These are phyloP conservation scores for Psidium friedrichsthalianum DNA, from an alignment of 345 rosid genomes.

Conservation along the genomic window DNA sequence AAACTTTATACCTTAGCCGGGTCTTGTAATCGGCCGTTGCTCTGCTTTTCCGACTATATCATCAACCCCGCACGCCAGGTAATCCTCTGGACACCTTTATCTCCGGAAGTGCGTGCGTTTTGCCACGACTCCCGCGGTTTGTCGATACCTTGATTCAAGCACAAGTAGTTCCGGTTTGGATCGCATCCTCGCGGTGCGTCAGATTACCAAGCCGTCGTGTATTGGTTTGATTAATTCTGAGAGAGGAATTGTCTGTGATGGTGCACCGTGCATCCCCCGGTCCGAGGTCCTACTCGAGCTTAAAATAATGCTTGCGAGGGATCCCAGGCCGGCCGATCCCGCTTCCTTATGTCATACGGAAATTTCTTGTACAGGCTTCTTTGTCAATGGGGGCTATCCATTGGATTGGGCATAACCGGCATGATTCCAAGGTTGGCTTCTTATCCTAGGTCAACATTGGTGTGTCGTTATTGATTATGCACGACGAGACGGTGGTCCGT, in stretches of 20 bases:
- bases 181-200: constrained; percentile 6
- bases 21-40: constrained; percentile 3
- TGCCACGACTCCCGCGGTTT: neutral
- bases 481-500: constrained; percentile 12
- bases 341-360: constrained; percentile 5
- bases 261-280: no score
- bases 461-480: constrained; percentile 8
- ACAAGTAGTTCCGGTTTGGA: constrained; percentile 7
- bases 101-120: neutral
- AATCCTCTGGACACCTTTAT: constrained; percentile 9
- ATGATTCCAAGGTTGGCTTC: neutral
- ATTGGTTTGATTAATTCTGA: constrained; percentile 3
- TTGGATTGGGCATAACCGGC: constrained; percentile 21
- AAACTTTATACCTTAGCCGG: neutral
- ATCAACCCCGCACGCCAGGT: neutral
- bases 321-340: neutral
- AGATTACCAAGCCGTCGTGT: constrained; percentile 22
- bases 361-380: constrained; percentile 10
- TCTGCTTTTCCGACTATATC: constrained; percentile 1
- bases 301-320: constrained; percentile 10
- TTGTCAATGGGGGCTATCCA: constrained; percentile 19
- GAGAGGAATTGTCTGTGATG: neutral
- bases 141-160: neutral
- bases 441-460: neutral
- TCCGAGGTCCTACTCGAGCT: constrained; percentile 11